Evolutionary conservation across 192 early-diverging fungal genomes (phyloP), one percentile per base, ranked within the genome.

Genomic region (Coemansia sp.): DNA sequence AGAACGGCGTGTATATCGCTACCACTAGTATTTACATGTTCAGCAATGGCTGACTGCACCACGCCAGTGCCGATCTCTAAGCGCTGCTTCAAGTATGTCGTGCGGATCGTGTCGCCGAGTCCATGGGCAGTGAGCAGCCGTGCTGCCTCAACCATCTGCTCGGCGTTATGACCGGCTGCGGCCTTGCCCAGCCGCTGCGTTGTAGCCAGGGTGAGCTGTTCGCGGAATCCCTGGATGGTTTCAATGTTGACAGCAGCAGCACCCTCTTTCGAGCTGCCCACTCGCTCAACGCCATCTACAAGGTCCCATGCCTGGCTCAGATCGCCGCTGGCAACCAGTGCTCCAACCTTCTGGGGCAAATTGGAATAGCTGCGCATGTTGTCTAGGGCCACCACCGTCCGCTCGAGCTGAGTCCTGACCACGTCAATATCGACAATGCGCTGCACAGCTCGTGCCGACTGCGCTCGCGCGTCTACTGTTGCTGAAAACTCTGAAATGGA

Each of bases 291-390:
- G 13, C 63, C 46, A 24, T 76, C 74, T 1, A 83, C 64, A 3
- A 78, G 70, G 34, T 52, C 55, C 81, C 76, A 83, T 2, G 76
- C 81, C 31, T 71, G 72, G 3, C 57, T 61, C 27, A 78, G 66
- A 49, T 83, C 70, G 31, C 76, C 73, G 10, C 31, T 22, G 3
- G 57, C 76, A 40, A 83, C 20, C 43, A 83, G 65, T 24, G 58
- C 61, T 1, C 41, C 41, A 18, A 83, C 66, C 53, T 75, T 75
- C 36, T 75, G 73, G 3, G 81, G 81, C 52, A 83, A 57, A 31
- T 78, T 57, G 2, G 76, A 68, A 47, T 75, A 78, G 73, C 64
- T 67, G 61, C 76, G 76, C 65, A 75, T 58, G 22, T 68, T 41
- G 39, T 73, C 73, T 49, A 83, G 69, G 1, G 81, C 81, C 0